Base-by-base conservation (phyloP, 805 yeast genomes). In the Ogataea ganodermae region DNA sequence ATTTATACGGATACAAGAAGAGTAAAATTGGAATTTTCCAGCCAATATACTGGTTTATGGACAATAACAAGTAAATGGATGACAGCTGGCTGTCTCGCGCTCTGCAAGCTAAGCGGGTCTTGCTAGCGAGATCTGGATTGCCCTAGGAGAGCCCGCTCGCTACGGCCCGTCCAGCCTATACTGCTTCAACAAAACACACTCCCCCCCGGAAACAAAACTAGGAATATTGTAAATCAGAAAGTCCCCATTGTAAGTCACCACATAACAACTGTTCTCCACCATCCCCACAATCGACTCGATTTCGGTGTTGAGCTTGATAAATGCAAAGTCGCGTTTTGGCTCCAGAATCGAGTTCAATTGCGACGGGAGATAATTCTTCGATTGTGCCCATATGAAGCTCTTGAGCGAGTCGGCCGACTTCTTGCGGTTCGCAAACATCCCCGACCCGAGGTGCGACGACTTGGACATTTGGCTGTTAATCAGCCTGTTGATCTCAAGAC, bases 271-370 rank as follows among this genome's bases (percentile, higher is more conserved):
- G 78, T 79, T 38, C 50, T 62, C 62, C 6, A 59, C 57, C 3
- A 65, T 55, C 4, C 66, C 70, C 6, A 66, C 64, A 57, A 61
- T 51, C 6, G 65, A 55, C 17, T 52, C 57, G 3, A 58, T 61
- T 20, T 57, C 56, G 18, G 35, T 16, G n/a, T 48, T 51, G 17
- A 92, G 75, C 63, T 88, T 90, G 55, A 92, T 74, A 44, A 83
- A 87, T 0, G 98, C 97, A 74, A 89, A 94, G 61, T 91, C 96
- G 52, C 99, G 76, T 18, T 87, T 80, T 12, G 97, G 95, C 60
- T 91, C 97, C 57, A 91, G 70, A 48, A 91, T 83, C 2, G 96
- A 87, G 9, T 89, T 80, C 32, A 91, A 82, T 45, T 86, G 81
- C 10, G 83, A 74, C 1, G 97, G 97, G 18, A 91, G 73, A 51